These are phyloP conservation scores for Gymnopilus junonius DNA, from an alignment of 768 basidiomycete species.

Conservation along the genomic window DNA sequence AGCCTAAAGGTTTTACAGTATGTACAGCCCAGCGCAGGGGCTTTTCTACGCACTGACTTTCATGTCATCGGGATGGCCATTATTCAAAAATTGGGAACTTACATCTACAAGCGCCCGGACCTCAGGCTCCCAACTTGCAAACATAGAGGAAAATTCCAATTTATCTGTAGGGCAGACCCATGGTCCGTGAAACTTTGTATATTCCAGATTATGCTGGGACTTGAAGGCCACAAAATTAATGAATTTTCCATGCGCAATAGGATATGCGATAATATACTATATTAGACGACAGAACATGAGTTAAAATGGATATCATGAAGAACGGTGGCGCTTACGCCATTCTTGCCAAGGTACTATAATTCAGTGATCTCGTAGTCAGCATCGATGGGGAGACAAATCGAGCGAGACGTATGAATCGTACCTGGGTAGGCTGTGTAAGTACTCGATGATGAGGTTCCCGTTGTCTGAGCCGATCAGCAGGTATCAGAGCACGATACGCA, in stretches of 20 bases:
- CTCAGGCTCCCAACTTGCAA: conserved; percentile 62
- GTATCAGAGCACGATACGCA: conserved; percentile 65
- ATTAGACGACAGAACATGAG: not conserved
- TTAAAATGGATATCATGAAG: not conserved
- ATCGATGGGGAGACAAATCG: not conserved
- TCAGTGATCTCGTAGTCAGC: not conserved
- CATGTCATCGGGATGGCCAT: not conserved
- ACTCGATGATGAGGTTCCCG: conserved; percentile 51
- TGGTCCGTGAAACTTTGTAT: conserved; percentile 49
- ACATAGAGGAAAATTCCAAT: conserved; percentile 48
- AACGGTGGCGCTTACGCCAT: conserved; percentile 39
- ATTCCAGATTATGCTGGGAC: conserved; percentile 53
- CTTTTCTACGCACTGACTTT: conserved; percentile 52
- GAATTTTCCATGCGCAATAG: conserved; percentile 57
- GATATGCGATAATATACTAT: conserved; percentile 67
- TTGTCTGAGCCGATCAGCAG: conserved; percentile 48
- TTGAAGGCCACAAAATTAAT: conserved; percentile 69
- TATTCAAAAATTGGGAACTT: conserved; percentile 10
- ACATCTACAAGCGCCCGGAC: conserved; percentile 61
- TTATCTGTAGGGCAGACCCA: conserved; percentile 55
- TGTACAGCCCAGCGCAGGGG: conserved; percentile 69
- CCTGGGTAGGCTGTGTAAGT: conserved; percentile 52
- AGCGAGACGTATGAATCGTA: conserved; percentile 26
- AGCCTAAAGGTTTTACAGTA: conserved; percentile 51
- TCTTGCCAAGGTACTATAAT: conserved; percentile 59